A percentile compares a stretch with the other conserved stretches of the same genome.
These are phyloP conservation scores for Trichoderma sp. DNA, from an alignment of 2,329 filamentous ascomycete genomes.

Conservation along the genomic window DNA sequence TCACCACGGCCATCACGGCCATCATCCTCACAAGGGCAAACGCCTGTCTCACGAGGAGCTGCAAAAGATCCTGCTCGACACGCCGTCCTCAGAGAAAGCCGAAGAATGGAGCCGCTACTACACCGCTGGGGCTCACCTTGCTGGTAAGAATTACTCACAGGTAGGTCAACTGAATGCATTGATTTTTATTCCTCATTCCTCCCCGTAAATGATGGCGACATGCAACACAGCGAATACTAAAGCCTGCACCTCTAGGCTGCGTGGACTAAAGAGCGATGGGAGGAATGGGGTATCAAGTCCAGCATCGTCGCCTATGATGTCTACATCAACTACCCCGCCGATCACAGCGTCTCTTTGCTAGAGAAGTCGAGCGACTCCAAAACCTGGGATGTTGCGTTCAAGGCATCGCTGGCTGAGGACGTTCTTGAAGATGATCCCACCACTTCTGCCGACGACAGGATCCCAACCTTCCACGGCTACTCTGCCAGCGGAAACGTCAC, in stretches of 20 bases:
- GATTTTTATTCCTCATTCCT: not conserved
- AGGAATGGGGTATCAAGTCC: conserved; percentile 67
- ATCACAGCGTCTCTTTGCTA: conserved; percentile 68
- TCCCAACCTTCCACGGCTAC: conserved; percentile 94
- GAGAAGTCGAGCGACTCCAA: conserved; percentile 43
- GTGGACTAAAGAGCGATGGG: conserved; percentile 75
- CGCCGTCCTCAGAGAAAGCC: conserved; percentile 57
- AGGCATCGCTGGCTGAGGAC: conserved; percentile 82
- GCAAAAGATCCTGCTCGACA: conserved; percentile 58
- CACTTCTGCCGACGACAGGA: conserved; percentile 66
- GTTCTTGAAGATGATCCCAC: conserved; percentile 81
- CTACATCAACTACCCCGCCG: conserved; percentile 76
- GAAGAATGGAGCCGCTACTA: conserved; percentile 79
- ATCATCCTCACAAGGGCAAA: conserved; percentile 33
- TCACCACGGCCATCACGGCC: conserved; percentile 33
- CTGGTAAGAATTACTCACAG: conserved; percentile 76
- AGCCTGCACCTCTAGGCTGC: conserved; percentile 50
- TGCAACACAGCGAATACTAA: conserved; percentile 1
- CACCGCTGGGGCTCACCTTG: conserved; percentile 72
- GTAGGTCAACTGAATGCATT: conserved; percentile 34
- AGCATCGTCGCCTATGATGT: conserved; percentile 71
- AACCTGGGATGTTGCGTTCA: conserved; percentile 67
- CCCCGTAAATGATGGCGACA: not conserved
- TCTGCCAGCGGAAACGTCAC: conserved; percentile 92
- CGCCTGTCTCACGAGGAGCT: conserved; percentile 51